These are phyloP conservation scores for Dissophora globulifera DNA, from an alignment of 192 early-diverging fungal genomes.

Conservation along the genomic window DNA sequence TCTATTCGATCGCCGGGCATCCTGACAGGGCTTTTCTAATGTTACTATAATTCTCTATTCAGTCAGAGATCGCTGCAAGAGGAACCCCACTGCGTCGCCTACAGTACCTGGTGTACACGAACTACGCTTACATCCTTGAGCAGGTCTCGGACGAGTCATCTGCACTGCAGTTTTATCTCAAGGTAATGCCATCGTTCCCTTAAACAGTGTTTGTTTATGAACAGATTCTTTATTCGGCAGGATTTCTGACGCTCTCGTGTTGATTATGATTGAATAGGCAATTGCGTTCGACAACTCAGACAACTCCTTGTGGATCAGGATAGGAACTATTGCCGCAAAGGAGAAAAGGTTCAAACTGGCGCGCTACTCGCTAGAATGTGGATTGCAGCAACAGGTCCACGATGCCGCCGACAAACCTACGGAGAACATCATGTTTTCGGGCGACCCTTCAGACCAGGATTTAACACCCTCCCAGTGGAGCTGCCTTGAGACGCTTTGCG, in stretches of 20 bases:
- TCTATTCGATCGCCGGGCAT: too few species aligned
- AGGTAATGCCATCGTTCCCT: conserved; percentile 26
- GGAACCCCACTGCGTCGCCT: conserved; percentile 54
- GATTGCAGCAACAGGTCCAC: conserved; percentile 1
- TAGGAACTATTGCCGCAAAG: conserved; percentile 37
- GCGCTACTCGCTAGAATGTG: conserved; percentile 37
- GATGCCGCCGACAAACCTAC: background rate
- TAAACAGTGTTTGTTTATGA: too few species aligned
- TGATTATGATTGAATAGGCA: too few species aligned
- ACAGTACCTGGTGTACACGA: conserved; percentile 61
- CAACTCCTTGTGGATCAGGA: conserved; percentile 40
- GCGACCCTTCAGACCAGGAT: conserved; percentile 13
- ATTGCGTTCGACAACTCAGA: conserved; percentile 40
- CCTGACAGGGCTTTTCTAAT: too few species aligned
- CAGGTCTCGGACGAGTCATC: conserved; percentile 29
- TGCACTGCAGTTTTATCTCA: conserved; percentile 56
- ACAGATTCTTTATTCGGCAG: too few species aligned
- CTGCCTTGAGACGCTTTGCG: conserved; percentile 41
- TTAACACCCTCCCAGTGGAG: conserved; percentile 42
- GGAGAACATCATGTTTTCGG: background rate
- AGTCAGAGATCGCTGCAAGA: conserved; percentile 39
- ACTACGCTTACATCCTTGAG: conserved; percentile 63
- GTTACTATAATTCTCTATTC: too few species aligned
- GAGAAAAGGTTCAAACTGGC: conserved; percentile 39
- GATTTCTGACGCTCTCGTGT: too few species aligned